phyloP scores from a whole-genome alignment of 805 yeast species.

The Huiozyma naganishii region DNA sequence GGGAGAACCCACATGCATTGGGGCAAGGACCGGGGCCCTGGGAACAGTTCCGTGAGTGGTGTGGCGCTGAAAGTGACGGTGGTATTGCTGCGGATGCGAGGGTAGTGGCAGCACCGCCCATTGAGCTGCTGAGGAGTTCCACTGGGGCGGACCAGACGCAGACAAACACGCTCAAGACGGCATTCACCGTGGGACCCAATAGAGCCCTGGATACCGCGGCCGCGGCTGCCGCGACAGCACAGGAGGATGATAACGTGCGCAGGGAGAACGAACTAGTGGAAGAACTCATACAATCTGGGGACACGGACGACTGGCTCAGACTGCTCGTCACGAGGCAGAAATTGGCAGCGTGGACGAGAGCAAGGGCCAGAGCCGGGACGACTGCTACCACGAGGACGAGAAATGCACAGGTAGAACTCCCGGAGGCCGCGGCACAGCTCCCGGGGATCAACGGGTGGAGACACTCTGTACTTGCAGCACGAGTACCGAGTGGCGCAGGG shows the following conservation, averaged over 20 bases:
- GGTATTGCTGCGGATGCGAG: slow-evolving; percentile 47
- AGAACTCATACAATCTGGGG: slow-evolving; percentile 23
- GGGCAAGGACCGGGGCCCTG: background rate
- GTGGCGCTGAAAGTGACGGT: slow-evolving; percentile 41
- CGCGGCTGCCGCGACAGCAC: slow-evolving; percentile 6
- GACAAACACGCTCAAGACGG: background rate
- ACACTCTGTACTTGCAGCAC: slow-evolving; percentile 11
- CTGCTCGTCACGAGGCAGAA: slow-evolving; percentile 24
- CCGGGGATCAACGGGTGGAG: slow-evolving; percentile 21
- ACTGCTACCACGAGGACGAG: background rate
- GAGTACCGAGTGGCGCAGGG: background rate
- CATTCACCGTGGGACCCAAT: slow-evolving; percentile 1
- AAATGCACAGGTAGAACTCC: background rate
- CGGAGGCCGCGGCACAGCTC: slow-evolving; percentile 7
- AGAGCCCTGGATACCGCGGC: slow-evolving; percentile 11
- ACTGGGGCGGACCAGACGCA: background rate
- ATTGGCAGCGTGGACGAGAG: slow-evolving; percentile 15
- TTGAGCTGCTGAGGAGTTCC: slow-evolving; percentile 1
- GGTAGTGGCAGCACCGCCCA: slow-evolving; percentile 26
- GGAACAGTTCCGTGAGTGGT: slow-evolving; percentile 28
- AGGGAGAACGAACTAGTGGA: slow-evolving; percentile 20
- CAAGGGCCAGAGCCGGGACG: slow-evolving; percentile 6
- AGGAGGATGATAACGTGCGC: slow-evolving; percentile 10
- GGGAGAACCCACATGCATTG: slow-evolving; percentile 29
- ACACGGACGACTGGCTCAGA: slow-evolving; percentile 30